These are phyloP conservation scores for Chytriomyces hyalinus DNA, from an alignment of 192 early-diverging fungal species.

Conservation along the genomic window DNA sequence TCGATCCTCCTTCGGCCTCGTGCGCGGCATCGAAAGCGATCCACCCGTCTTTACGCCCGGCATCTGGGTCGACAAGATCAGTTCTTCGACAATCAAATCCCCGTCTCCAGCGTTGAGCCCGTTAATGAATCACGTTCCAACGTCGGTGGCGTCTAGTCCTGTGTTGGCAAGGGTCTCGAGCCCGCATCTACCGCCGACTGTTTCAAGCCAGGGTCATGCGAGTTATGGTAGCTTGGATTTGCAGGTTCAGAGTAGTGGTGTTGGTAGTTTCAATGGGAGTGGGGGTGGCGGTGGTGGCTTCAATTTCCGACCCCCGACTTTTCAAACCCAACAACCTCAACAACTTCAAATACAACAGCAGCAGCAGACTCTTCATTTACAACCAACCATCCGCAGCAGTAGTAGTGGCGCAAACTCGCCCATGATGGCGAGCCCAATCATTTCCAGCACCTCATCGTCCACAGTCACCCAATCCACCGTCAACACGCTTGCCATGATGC, in stretches of 20 bases:
- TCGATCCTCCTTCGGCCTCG: constrained; percentile 28
- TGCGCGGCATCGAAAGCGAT: constrained; percentile 21
- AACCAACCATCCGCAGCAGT: neutral
- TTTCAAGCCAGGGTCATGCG: too few species aligned
- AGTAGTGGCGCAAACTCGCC: neutral
- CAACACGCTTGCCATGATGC: constrained; percentile 9
- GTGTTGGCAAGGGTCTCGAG: too few species aligned
- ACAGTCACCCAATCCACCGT: neutral
- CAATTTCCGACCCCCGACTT: too few species aligned
- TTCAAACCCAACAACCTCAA: neutral
- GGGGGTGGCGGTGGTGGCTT: too few species aligned
- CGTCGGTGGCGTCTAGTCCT: neutral
- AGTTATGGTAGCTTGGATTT: too few species aligned
- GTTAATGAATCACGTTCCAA: neutral
- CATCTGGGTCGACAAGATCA: constrained; percentile 23
- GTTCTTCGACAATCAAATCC: neutral
- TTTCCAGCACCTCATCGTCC: neutral
- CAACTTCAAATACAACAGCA: neutral
- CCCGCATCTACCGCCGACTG: too few species aligned
- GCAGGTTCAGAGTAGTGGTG: too few species aligned
- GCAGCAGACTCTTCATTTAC: neutral
- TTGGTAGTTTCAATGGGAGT: too few species aligned
- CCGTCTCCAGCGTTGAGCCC: neutral
- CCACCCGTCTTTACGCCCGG: constrained; percentile 10
- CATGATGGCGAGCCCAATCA: neutral